phyloP scores from a whole-genome alignment of 2,329 filamentous ascomycete genomes.

The Harringtonia lauricola region DNA sequence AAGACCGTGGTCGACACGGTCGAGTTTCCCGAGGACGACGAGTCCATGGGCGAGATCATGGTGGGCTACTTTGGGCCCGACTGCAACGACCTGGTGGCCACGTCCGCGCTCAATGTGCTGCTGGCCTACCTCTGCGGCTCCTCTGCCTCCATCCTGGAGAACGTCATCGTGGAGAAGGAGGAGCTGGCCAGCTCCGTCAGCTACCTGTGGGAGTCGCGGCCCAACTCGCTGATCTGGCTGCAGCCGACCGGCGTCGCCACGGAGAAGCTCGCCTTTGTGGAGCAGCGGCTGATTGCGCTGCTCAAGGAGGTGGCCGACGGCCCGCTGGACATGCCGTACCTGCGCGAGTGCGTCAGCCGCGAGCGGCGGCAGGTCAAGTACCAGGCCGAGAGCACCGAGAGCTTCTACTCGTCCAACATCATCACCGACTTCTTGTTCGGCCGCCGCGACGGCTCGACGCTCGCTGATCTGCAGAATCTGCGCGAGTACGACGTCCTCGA shows the following conservation, averaged over 20 bases:
- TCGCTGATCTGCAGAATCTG: slow-evolving; percentile 47
- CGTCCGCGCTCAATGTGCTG: slow-evolving; percentile 67
- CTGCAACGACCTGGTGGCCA: slow-evolving; percentile 57
- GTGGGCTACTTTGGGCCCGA: slow-evolving; percentile 81
- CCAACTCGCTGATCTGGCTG: slow-evolving; percentile 76
- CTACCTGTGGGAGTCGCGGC: slow-evolving; percentile 68
- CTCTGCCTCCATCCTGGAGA: slow-evolving; percentile 85
- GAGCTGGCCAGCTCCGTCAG: slow-evolving; percentile 80
- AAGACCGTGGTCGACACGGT: slow-evolving; percentile 67
- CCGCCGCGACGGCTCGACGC: slow-evolving; percentile 67
- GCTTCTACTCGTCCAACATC: slow-evolving; percentile 73
- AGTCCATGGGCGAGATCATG: slow-evolving; percentile 79
- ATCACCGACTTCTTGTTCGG: slow-evolving; percentile 92
- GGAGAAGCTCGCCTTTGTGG: slow-evolving; percentile 70
- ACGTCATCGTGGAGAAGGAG: slow-evolving; percentile 84
- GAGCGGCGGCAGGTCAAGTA: slow-evolving; percentile 76
- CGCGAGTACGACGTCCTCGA: slow-evolving; percentile 58
- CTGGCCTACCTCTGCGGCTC: slow-evolving; percentile 86
- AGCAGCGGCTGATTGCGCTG: slow-evolving; percentile 75
- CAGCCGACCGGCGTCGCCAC: slow-evolving; percentile 80
- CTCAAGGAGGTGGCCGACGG: slow-evolving; percentile 71
- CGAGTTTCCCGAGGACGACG: slow-evolving; percentile 93
- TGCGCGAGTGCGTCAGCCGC: slow-evolving; percentile 75
- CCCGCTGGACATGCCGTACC: slow-evolving; percentile 79
- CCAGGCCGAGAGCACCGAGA: slow-evolving; percentile 68